Evolutionary conservation across 2,329 filamentous ascomycete species (phyloP).

Genomic region (Pochonia chlamydosporia): DNA sequence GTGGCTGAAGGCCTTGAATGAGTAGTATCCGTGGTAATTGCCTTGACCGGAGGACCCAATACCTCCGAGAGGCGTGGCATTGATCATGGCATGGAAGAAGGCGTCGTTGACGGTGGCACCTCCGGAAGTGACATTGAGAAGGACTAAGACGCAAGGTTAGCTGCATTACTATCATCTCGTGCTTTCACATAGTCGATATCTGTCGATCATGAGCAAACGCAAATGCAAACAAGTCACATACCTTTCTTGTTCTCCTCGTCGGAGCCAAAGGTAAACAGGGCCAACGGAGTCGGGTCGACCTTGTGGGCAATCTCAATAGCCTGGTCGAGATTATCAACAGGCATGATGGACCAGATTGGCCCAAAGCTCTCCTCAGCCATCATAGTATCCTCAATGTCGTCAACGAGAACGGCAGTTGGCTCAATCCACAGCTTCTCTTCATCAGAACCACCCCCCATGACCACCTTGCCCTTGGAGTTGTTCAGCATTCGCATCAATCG

Average conservation of each 20-base stretch:
- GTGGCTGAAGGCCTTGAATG: conserved; percentile 38
- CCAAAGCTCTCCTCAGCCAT: conserved; percentile 85
- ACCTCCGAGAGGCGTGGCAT: conserved; percentile 41
- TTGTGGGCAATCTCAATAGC: conserved; percentile 77
- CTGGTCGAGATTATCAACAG: conserved; percentile 74
- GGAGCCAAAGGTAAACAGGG: conserved; percentile 78
- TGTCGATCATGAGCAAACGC: conserved; percentile 2
- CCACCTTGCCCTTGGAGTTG: conserved; percentile 71
- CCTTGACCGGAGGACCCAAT: conserved; percentile 43
- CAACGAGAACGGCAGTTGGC: conserved; percentile 84
- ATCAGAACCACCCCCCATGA: conserved; percentile 81
- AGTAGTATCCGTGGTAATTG: conserved; percentile 42
- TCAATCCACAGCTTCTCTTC: conserved; percentile 78
- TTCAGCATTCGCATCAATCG: conserved; percentile 92
- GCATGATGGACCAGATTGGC: conserved; percentile 79
- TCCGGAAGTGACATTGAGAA: conserved; percentile 36
- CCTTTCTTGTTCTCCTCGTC: conserved; percentile 71
- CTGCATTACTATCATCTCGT: neutral
- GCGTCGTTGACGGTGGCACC: conserved; percentile 47
- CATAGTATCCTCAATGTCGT: conserved; percentile 65
- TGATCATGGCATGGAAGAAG: conserved; percentile 35
- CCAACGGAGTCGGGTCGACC: conserved; percentile 77
- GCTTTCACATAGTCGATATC: neutral
- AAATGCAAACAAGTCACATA: conserved; percentile 28
- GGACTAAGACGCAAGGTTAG: conserved; percentile 16